Base-by-base conservation (phyloP, 2,329 filamentous ascomycete species). In the Claviceps sorghi region DNA sequence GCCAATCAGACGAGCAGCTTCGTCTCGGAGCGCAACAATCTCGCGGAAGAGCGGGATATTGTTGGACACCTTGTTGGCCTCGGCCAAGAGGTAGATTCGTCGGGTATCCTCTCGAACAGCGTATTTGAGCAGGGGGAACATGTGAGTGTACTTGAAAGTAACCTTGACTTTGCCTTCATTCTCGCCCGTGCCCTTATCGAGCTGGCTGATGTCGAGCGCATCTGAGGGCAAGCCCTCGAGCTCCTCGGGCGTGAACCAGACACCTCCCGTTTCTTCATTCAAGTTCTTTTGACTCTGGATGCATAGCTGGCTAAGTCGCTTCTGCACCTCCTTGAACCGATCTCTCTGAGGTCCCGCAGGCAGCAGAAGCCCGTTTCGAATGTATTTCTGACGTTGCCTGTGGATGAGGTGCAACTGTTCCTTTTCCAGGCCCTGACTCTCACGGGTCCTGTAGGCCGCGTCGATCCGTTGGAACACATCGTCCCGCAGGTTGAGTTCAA, bases 241-340 rank as follows among this genome's bases (percentile, higher is more conserved):
- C 67, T 93, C 80, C 57, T 85, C 76, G 3, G 69, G 74, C 1
- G 83, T 85, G 60, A 91, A 84, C 86, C 86, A 93, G 50, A 90
- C 69, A 2, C 82, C 84, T n/a, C 83, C 84, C 59, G 83, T 83
- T 69, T 93, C 87, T 67, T 91, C 86, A 62, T 90, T 90, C 54
- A 91, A 72, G 60, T 84, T 86, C 72, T 88, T 89, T 63, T 85
- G 80, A 67, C 88, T 88, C 53, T 81, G 74, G 54, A 90, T 89
- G 61, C 78, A 75, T 58, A 91, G 77, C 64, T 84, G 78, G 58
- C 82, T 86, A 52, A 93, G 72, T 13, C 85, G 73, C 74, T 88
- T 87, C 77, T 88, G 87, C 69, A 91, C 89, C 67, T 84, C 84
- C 73, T 89, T 91, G 76, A 91, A 91, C 45, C 86, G 79, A 59